Evolutionary conservation across 306 rosid species (phyloP).

Genomic region (Malus sieversii): DNA sequence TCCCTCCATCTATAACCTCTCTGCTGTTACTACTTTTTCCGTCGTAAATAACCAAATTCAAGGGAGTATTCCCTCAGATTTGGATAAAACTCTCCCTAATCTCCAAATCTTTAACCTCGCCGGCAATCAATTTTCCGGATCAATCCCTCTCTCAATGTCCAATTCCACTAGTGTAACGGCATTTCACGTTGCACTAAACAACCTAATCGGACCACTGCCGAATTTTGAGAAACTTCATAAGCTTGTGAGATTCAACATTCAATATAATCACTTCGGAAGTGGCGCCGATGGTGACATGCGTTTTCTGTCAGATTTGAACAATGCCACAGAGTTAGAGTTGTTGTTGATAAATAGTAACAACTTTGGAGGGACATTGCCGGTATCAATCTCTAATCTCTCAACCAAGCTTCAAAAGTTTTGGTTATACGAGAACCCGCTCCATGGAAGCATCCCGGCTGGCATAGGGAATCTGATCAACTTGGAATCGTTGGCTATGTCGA

Average conservation of each 20-base stretch:
- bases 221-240: background rate
- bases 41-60: background rate
- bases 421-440: background rate
- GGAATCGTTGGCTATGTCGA: background rate
- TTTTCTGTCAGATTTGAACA: background rate
- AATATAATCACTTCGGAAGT: background rate
- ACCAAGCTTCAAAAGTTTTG: background rate
- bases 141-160: background rate
- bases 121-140: background rate
- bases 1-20: background rate
- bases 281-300: background rate
- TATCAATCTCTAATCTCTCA: background rate
- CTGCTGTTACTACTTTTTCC: background rate
- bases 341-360: fast-evolving
- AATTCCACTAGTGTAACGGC: background rate
- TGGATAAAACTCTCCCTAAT: background rate
- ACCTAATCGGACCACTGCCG: background rate
- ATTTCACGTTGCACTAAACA: background rate
- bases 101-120: background rate
- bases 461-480: background rate
- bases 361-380: background rate
- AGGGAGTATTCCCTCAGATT: background rate
- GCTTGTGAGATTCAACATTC: background rate
- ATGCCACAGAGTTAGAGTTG: background rate
- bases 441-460: background rate